These are phyloP conservation scores for Geoglossum glabrum DNA, from an alignment of 495 filamentous ascomycete species.

Conservation along the genomic window DNA sequence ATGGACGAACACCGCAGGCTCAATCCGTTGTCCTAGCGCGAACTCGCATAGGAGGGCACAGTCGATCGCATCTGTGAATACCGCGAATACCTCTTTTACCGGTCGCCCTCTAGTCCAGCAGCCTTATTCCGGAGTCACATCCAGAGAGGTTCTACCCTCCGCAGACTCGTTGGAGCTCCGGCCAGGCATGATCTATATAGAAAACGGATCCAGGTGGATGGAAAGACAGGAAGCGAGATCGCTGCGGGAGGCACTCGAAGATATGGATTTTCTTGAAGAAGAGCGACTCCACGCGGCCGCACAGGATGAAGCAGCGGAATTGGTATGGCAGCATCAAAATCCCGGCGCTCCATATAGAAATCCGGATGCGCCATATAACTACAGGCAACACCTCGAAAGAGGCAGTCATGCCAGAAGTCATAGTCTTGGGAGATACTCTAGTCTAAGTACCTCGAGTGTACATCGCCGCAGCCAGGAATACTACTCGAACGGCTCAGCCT, in stretches of 20 bases:
- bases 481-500: background rate
- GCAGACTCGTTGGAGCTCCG: constrained; percentile 29
- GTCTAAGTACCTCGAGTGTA: constrained; percentile 8
- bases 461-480: constrained; percentile 13
- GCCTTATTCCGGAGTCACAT: constrained; percentile 18
- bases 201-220: constrained; percentile 62
- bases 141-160: constrained; percentile 27
- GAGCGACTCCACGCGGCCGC: constrained; percentile 49
- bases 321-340: constrained; percentile 71
- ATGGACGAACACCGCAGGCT: background rate
- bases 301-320: constrained; percentile 67
- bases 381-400: constrained; percentile 37
- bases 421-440: constrained; percentile 30
- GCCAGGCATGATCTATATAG: constrained; percentile 47
- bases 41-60: constrained; percentile 28
- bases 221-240: constrained; percentile 70
- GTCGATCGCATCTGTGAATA: constrained; percentile 16
- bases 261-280: constrained; percentile 46
- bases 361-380: constrained; percentile 39
- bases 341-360: constrained; percentile 32
- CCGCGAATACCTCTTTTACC: constrained; percentile 8
- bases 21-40: constrained; percentile 22
- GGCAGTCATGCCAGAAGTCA: constrained; percentile 42
- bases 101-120: constrained; percentile 28
- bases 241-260: constrained; percentile 58